Base-by-base conservation (phyloP, 805 yeast species). In the Candida andamanensis region DNA sequence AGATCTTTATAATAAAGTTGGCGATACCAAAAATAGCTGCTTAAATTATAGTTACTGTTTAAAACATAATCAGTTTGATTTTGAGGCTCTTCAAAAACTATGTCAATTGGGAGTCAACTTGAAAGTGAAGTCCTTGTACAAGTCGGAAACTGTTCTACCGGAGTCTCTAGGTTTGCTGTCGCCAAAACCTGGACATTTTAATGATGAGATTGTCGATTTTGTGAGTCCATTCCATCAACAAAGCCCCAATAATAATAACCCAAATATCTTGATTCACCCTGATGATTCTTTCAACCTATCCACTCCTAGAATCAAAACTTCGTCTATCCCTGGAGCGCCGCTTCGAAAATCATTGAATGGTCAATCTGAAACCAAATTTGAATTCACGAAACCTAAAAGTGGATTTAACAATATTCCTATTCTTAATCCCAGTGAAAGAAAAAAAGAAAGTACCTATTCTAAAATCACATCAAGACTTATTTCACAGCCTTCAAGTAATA, bases 51-150 rank as follows among this genome's bases (percentile, higher is more conserved):
- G 85, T 0, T 75, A 72, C 42, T 85, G 90, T 1, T 65, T 86
- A 35, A 75, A 76, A 37, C 58, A 69, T 41, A 84, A 92, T 50
- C 95, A 95, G 12, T 85, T 67, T 49, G 69, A 86, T 24, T 86
- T 92, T 74, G 96, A 86, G 50, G 86, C 96, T 0, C 78, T 85
- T 41, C 85, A 80, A 42, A 79, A 80, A 26, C 60, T 92, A 29
- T 77, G 86, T 46, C 67, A 69, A 29, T 60, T 81, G 58, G 92
- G 95, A 9, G 85, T 81, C 13, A 73, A 73, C 36, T 69, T 86
- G 13, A 74, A 77, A 36, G 76, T 80, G 5, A 72, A 72, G 41
- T 54, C 77, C 0, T 62, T 78, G 17, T 79, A 65, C 52, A 69
- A 67, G 36, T 39, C 25, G n/a, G 10, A 25, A 6, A 18, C 13